A percentile compares a stretch with the other conserved stretches of the same genome.
Evolutionary conservation across 2,329 filamentous ascomycete genomes (phyloP).

Genomic region (Fusarium fracticaudum): DNA sequence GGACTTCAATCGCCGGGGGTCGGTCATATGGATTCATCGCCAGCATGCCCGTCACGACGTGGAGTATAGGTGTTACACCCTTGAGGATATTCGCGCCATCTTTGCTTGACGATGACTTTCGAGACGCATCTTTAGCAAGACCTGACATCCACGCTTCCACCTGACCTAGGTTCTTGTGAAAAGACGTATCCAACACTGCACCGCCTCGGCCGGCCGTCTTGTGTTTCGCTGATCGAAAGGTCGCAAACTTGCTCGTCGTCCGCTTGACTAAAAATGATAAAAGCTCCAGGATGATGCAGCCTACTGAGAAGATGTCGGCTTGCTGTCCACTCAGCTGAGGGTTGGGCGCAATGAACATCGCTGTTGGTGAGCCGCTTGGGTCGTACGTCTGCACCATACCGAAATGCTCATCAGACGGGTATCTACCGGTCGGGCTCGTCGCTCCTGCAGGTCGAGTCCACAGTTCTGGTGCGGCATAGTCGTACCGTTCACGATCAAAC

Average conservation of each 20-base stretch:
- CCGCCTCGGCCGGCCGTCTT: slow-evolving; percentile 67
- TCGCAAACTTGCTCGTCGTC: slow-evolving; percentile 70
- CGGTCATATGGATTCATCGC: slow-evolving; percentile 61
- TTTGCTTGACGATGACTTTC: slow-evolving; percentile 51
- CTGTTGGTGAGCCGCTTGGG: slow-evolving; percentile 38
- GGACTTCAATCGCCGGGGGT: slow-evolving; percentile 62
- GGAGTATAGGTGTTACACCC: slow-evolving; percentile 62
- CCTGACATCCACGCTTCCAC: slow-evolving; percentile 74
- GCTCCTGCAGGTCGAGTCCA: slow-evolving; percentile 57
- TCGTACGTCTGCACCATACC: slow-evolving; percentile 49
- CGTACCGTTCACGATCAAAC: slow-evolving; percentile 75
- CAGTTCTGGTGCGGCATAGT: slow-evolving; percentile 77
- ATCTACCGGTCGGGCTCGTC: slow-evolving; percentile 48
- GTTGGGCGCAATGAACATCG: slow-evolving; percentile 51
- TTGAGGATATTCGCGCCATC: slow-evolving; percentile 58
- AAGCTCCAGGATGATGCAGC: slow-evolving; percentile 77
- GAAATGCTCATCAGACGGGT: slow-evolving; percentile 50
- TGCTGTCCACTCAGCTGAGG: slow-evolving; percentile 63
- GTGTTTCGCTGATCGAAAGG: slow-evolving; percentile 73
- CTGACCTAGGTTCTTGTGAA: slow-evolving; percentile 75
- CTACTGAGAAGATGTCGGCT: slow-evolving; percentile 78
- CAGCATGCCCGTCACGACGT: slow-evolving; percentile 65
- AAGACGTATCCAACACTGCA: slow-evolving; percentile 74
- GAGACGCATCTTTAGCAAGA: slow-evolving; percentile 67
- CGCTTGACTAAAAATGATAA: slow-evolving; percentile 75